Percentiles rank a stretch among this genome's conserved stretches.
These are phyloP conservation scores for Purpureocillium takamizusanense DNA, from an alignment of 2,329 filamentous ascomycete species.

Conservation along the genomic window DNA sequence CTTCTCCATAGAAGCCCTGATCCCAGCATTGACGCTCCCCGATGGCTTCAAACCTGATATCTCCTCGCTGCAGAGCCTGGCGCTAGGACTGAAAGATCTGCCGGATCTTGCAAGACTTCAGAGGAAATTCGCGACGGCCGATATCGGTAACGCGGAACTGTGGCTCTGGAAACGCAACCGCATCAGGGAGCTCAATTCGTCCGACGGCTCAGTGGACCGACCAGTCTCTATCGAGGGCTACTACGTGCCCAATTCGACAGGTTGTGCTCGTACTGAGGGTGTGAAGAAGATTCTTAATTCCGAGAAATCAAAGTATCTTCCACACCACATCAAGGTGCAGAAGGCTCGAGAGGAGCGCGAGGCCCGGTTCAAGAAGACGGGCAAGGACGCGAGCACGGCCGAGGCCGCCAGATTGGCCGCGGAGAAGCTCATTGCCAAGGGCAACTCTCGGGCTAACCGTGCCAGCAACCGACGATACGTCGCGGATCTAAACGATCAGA, in stretches of 20 bases:
- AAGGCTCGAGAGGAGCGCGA: conserved; percentile 88
- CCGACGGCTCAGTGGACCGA: conserved; percentile 13
- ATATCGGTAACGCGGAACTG: conserved; percentile 40
- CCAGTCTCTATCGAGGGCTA: conserved; percentile 48
- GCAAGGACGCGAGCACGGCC: conserved; percentile 54
- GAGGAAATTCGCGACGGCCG: conserved; percentile 34
- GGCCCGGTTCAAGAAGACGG: conserved; percentile 57
- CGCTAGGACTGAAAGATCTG: conserved; percentile 33
- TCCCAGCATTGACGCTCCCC: conserved; percentile 35
- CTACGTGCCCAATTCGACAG: conserved; percentile 79
- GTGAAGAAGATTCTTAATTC: conserved; percentile 93
- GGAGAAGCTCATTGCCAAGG: conserved; percentile 75
- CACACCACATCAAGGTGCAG: conserved; percentile 93
- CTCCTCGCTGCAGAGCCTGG: conserved; percentile 32
- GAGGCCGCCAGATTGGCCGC: conserved; percentile 66
- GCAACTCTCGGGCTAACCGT: conserved; percentile 85
- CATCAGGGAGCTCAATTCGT: conserved; percentile 44
- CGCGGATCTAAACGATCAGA: conserved; percentile 91
- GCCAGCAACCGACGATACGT: conserved; percentile 92
- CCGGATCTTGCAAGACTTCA: conserved; percentile 40
- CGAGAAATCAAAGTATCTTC: conserved; percentile 96
- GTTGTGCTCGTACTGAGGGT: conserved; percentile 84
- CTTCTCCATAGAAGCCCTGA: conserved; percentile 38
- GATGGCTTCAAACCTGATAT: conserved; percentile 36
- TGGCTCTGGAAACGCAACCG: conserved; percentile 51